Conservation (phyloP, 176 grass and related monocot genomes). For the Cenchrus purpureus region DNA sequence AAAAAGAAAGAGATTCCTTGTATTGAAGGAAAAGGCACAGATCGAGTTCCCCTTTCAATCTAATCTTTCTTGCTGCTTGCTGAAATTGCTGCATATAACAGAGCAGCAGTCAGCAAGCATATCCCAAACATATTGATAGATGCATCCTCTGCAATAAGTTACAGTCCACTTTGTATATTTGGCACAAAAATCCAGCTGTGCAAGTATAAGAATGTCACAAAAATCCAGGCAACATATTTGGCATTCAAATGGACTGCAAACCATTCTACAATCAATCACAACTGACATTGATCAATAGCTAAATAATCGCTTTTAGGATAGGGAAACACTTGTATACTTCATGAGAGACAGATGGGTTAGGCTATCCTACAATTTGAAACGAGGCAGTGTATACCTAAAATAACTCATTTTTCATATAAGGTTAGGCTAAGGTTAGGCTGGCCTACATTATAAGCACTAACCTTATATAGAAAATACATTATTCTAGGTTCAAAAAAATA, state of each 20-base stretch:
- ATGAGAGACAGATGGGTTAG: too few relatives aligned
- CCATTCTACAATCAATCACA: background rate
- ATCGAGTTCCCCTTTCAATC: background rate
- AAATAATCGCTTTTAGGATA: too few relatives aligned
- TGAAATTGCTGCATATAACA: background rate
- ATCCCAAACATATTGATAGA: background rate
- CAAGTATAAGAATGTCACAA: background rate
- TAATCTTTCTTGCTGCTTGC: background rate
- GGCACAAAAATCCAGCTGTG: too few relatives aligned
- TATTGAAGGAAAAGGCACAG: constrained; percentile 10
- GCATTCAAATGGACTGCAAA: constrained; percentile 3
- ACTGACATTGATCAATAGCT: background rate
- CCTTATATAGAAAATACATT: too few relatives aligned
- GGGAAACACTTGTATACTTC: too few relatives aligned
- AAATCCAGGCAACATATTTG: background rate
- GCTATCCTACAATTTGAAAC: too few relatives aligned
- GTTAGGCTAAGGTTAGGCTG: too few relatives aligned
- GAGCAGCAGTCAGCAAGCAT: background rate
- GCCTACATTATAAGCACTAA: too few relatives aligned
- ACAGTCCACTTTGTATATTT: background rate
- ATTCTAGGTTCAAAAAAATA: too few relatives aligned
- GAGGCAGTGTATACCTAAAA: too few relatives aligned
- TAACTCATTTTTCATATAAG: too few relatives aligned
- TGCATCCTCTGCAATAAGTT: background rate
- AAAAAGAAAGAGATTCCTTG: background rate